These are phyloP conservation scores for Hypsizygus marmoreus DNA, from an alignment of 768 basidiomycete species.

Conservation along the genomic window DNA sequence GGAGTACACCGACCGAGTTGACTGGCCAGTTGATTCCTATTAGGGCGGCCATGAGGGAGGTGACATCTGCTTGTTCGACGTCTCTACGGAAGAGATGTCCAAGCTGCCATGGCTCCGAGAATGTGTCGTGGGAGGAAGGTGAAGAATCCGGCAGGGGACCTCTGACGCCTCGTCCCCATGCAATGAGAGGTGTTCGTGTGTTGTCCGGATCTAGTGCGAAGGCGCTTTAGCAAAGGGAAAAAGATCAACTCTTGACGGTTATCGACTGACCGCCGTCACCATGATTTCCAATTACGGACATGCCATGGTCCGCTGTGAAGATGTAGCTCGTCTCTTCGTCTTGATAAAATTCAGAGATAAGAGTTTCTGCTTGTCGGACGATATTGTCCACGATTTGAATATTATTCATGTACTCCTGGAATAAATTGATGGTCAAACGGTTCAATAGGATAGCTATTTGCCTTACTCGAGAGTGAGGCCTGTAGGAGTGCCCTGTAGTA, in stretches of 20 bases:
- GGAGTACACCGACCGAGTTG: conserved; percentile 81
- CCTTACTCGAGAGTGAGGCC: conserved; percentile 73
- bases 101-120: conserved; percentile 66
- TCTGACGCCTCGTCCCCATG: conserved; percentile 80
- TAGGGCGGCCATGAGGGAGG: conserved; percentile 75
- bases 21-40: conserved; percentile 76
- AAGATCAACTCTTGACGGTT: conserved; percentile 1
- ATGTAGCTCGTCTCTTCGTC: conserved; percentile 74
- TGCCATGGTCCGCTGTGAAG: conserved; percentile 90
- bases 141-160: conserved; percentile 59
- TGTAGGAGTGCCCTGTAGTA: conserved; percentile 84
- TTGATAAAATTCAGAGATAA: conserved; percentile 64
- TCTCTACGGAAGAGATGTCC: conserved; percentile 64
- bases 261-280: conserved; percentile 73
- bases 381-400: conserved; percentile 79
- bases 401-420: conserved; percentile 83
- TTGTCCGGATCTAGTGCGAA: conserved; percentile 76
- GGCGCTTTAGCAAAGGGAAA: conserved; percentile 9
- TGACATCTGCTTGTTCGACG: conserved; percentile 82
- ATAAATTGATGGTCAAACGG: not conserved
- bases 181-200: conserved; percentile 81
- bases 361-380: conserved; percentile 62
- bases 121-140: conserved; percentile 69
- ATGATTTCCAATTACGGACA: conserved; percentile 87
- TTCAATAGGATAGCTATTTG: too few species aligned